Evolutionary conservation across 1,284 basidiomycete genomes (phyloP), one percentile per base, ranked within the genome.

Genomic region (Puccinia horiana): DNA sequence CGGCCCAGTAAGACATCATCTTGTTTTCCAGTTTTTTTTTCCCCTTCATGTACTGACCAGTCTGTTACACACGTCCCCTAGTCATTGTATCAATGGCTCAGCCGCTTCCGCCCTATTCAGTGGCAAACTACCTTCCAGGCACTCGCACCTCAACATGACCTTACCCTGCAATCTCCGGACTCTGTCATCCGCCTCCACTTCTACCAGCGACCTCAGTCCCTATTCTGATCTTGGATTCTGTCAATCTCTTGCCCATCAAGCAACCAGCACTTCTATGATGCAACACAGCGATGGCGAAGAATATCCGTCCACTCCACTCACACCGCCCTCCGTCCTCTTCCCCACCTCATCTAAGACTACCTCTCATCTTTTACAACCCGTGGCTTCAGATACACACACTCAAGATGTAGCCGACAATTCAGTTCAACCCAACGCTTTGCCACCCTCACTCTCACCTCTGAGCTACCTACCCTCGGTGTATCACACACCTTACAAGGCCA

Each of bases 261-360:
- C 76, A 29, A 35, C 37, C 32, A 9, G 35, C n/a, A 6, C 44
- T 5, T 29, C 58, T 16, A 32, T 37, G 6, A 61, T 54, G 32
- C 44, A 29, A 11, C n/a, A 67, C 5, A 32, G 18, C 9, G 63
- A 69, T 37, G 37, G 40, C n/a, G 58, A 63, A 23, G 76, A 77
- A 20, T 29, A 61, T 40, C 44, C 67, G 5, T 18, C 61, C n/a
- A 77, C 76, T 1, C 76, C 76, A 67, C 76, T 77, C 58, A 77
- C 76, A 16, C 76, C 76, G 12, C 76, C 76, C n/a, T 77, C 76
- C 9, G 76, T 77, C 4, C 76, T 77, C 8, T 77, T 77, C 26
- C 76, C 76, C 54, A 37, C 58, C 26, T 37, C 61, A 5, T 18
- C 35, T 42, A 6, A 35, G 26, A 35, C 54, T 32, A 49, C 76